phyloP scores from a whole-genome alignment of 1,284 basidiomycete species.

The Heterobasidion occidentale region DNA sequence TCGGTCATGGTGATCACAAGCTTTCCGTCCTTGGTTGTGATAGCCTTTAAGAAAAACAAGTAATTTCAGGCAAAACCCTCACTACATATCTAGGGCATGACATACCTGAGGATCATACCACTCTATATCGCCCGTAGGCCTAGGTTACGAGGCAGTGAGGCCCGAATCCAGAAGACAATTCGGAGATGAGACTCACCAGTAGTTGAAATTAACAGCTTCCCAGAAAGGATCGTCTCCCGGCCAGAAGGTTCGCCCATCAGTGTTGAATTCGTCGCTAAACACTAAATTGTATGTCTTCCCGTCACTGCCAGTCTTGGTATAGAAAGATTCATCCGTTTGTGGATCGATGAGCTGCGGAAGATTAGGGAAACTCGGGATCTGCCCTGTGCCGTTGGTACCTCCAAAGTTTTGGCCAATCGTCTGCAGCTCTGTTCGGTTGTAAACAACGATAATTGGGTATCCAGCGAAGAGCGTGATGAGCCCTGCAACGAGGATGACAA shows the following conservation, averaged over 20 bases:
- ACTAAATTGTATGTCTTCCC: conserved; percentile 76
- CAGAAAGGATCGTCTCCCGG: conserved; percentile 76
- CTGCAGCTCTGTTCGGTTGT: conserved; percentile 20
- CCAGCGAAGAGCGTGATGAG: conserved; percentile 68
- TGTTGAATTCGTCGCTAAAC: conserved; percentile 91
- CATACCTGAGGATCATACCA: conserved; percentile 9
- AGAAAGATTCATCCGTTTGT: conserved; percentile 16
- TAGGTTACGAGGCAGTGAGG: conserved; percentile 27
- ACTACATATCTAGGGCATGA: background rate
- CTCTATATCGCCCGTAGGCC: conserved; percentile 65
- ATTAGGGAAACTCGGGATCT: conserved; percentile 41
- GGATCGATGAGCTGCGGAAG: conserved; percentile 51
- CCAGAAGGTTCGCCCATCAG: conserved; percentile 69
- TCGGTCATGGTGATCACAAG: conserved; percentile 71
- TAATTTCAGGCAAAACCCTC: background rate
- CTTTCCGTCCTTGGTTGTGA: conserved; percentile 65
- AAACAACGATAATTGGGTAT: conserved; percentile 70
- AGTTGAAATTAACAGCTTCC: conserved; percentile 68
- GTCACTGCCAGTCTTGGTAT: conserved; percentile 52
- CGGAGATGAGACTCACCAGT: conserved; percentile 40
- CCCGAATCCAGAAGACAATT: conserved; percentile 12
- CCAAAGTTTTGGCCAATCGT: conserved; percentile 57
- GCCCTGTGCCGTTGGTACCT: conserved; percentile 61
- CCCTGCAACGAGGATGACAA: conserved; percentile 51
- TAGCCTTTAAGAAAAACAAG: conserved; percentile 29